Percentiles rank a stretch among this genome's conserved stretches.
phyloP scores from a whole-genome alignment of 306 rosid genomes.

The Trifolium repens region DNA sequence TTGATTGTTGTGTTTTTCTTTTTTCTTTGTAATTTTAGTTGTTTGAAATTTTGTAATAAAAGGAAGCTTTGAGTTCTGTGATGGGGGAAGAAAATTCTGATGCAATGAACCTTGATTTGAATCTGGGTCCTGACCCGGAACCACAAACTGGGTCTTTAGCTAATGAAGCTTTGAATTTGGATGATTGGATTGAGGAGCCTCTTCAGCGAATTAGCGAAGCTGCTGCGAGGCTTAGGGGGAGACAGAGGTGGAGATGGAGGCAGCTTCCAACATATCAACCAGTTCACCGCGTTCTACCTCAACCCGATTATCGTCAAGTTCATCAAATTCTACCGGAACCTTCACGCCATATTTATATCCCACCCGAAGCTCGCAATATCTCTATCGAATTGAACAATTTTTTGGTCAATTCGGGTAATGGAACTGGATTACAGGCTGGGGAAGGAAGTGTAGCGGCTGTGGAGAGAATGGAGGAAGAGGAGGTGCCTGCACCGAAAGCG shows the following conservation, averaged over 20 bases:
- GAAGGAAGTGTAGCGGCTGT: constrained; percentile 91
- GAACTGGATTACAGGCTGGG: constrained; percentile 68
- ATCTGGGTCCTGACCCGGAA: constrained; percentile 87
- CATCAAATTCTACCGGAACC: constrained; percentile 52
- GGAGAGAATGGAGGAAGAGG: constrained; percentile 59
- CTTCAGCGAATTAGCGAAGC: constrained; percentile 59
- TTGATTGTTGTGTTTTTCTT: background rate
- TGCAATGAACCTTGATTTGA: constrained; percentile 95
- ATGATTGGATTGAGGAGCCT: constrained; percentile 63
- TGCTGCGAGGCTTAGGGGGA: constrained; percentile 58
- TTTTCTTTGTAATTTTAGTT: background rate
- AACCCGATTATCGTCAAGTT: constrained; percentile 36
- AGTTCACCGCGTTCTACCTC: constrained; percentile 49
- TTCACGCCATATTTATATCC: constrained; percentile 41
- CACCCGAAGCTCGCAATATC: constrained; percentile 55
- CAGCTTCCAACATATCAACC: constrained; percentile 40
- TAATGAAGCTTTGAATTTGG: constrained; percentile 61
- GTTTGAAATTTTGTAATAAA: constrained; percentile 39
- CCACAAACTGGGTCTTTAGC: constrained; percentile 45
- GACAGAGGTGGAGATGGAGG: constrained; percentile 75
- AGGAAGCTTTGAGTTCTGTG: constrained; percentile 39
- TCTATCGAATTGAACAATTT: constrained; percentile 65
- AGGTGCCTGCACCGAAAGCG: constrained; percentile 56
- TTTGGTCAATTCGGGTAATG: constrained; percentile 68
- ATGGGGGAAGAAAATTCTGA: constrained; percentile 87